Evolutionary conservation across 129 eudicot genomes (phyloP), one percentile per base, ranked within the genome.

Genomic region (Flaveria ramosissima): DNA sequence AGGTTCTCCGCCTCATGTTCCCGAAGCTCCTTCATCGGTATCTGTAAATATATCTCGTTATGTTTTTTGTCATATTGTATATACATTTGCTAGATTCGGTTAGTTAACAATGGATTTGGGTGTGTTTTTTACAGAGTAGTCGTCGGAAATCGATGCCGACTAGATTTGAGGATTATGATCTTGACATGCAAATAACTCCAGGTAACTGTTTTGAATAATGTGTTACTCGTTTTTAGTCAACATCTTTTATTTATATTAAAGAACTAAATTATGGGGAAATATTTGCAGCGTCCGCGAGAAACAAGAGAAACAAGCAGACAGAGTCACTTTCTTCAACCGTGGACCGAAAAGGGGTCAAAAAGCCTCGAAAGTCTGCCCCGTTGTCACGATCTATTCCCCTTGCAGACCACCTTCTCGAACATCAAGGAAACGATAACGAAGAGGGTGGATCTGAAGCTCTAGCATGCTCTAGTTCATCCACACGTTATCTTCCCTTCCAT

Each of bases 231-330:
- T 24, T 63, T 64, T 72, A 21, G 13, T 23, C 26, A 64, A 50
- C 24, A 17, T 4, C 55, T 23, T 16, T 23, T 23, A 36, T 77
- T 74, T 43, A 13, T 17, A 20, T 26, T 12, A 43, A 7, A 70
- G 21, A 24, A 69, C 13, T n/a, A 61, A 57, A 11, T 42, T 51
- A 41, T 51, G 41, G 2, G 16, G 72, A 61, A 82, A 74, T 75
- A 60, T 69, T 16, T 43, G 20, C 77, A 0, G 53, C 67, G 17
- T 61, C 84, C 46, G 78, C 72, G 12, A 74, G 56, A 55, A 70
- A 7, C 62, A 85, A 80, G 86, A 86, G 71, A 77, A 78, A 78
- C 70, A 87, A 71, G 78, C 87, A 71, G 15, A 84, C 77, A 7
- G 81, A 72, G 21, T 70, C 86, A 16, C 88, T 79, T 69, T 79